Evolutionary conservation across 768 basidiomycete genomes (phyloP).

Genomic region (Tephrocybe sp.): DNA sequence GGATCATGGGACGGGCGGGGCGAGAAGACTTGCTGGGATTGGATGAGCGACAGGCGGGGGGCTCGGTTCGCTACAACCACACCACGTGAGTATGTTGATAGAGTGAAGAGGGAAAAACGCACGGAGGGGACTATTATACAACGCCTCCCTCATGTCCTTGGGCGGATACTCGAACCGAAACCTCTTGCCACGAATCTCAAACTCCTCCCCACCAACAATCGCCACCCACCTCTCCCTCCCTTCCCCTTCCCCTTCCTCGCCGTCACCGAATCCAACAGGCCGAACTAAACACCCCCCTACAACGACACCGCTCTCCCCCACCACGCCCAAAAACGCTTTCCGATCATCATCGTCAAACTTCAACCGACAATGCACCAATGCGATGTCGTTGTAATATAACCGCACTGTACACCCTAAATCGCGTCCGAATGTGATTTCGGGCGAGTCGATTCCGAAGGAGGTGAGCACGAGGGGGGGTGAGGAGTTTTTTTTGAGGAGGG

Average conservation of each 20-base stretch:
- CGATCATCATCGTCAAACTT: conserved; percentile 66
- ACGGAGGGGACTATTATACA: conserved; percentile 51
- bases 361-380: conserved; percentile 63
- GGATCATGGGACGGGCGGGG: conserved; percentile 61
- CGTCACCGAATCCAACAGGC: conserved; percentile 33
- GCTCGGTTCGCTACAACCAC: conserved; percentile 40
- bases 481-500: conserved; percentile 53
- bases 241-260: too few species aligned
- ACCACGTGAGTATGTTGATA: conserved; percentile 1
- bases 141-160: conserved; percentile 57
- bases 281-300: conserved; percentile 65
- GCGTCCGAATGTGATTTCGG: conserved; percentile 66
- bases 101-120: conserved; percentile 20
- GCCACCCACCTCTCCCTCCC: conserved; percentile 50
- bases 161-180: conserved; percentile 77
- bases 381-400: conserved; percentile 65
- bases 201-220: conserved; percentile 59
- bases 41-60: conserved; percentile 73
- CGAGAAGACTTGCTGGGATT: conserved; percentile 70
- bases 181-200: conserved; percentile 66
- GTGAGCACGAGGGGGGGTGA: conserved; percentile 47
- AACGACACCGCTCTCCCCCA: conserved; percentile 53
- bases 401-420: conserved; percentile 63
- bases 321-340: conserved; percentile 68
- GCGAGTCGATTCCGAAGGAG: conserved; percentile 70